Evolutionary conservation across 768 basidiomycete genomes (phyloP).

Genomic region (Bullera alba): DNA sequence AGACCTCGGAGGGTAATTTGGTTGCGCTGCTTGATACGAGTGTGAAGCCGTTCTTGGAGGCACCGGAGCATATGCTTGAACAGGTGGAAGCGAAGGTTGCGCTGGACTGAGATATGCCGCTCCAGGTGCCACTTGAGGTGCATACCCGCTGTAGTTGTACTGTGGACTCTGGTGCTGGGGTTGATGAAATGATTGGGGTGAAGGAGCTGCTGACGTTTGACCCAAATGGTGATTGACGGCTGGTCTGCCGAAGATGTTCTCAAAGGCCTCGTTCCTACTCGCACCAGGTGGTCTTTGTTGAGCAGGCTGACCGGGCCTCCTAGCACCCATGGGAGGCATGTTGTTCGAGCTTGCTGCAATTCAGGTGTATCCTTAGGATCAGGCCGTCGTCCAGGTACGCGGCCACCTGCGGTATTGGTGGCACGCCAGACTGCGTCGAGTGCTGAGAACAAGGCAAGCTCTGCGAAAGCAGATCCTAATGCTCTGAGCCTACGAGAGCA

Average conservation of each 20-base stretch:
- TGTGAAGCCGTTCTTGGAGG: background rate
- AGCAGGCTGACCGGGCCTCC: slow-evolving; percentile 17
- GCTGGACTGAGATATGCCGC: slow-evolving; percentile 24
- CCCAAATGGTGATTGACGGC: slow-evolving; percentile 40
- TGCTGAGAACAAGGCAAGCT: no score
- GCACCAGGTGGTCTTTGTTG: background rate
- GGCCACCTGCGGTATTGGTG: no score
- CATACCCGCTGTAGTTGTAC: slow-evolving; percentile 3
- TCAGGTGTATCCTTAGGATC: no score
- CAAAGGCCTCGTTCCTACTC: slow-evolving; percentile 40
- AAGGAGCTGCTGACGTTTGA: background rate
- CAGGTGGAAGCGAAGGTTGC: slow-evolving; percentile 38
- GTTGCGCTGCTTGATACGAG: no score
- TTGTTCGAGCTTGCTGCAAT: slow-evolving; percentile 11
- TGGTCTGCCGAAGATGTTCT: slow-evolving; percentile 44
- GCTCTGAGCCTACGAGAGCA: no score
- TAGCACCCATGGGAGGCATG: slow-evolving; percentile 2
- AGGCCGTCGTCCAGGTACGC: no score
- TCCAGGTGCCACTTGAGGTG: slow-evolving; percentile 4
- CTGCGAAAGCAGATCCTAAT: no score
- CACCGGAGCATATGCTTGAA: background rate
- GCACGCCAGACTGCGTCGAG: no score
- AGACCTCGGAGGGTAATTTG: no score
- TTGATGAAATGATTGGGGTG: background rate
- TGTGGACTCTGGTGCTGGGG: background rate